These are phyloP conservation scores for Phaseolus lunatus DNA, from an alignment of 306 rosid genomes.

Conservation along the genomic window DNA sequence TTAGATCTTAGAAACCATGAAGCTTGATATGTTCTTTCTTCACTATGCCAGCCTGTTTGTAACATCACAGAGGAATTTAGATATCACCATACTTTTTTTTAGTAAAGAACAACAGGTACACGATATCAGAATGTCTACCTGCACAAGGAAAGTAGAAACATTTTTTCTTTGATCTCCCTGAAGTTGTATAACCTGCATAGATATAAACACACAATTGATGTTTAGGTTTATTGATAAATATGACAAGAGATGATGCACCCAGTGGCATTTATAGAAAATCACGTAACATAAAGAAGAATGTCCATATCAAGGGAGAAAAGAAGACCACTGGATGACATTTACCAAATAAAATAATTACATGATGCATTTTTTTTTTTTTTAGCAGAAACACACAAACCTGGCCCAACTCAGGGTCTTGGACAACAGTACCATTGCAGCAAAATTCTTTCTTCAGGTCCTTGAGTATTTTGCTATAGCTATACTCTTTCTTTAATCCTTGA, in stretches of 20 bases:
- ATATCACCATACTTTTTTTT: neutral
- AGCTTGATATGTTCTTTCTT: constrained; percentile 70
- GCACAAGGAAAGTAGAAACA: constrained; percentile 68
- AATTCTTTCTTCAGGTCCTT: constrained; percentile 66
- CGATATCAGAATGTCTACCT: constrained; percentile 43
- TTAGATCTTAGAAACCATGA: constrained; percentile 59
- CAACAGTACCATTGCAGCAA: constrained; percentile 69
- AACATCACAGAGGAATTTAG: constrained; percentile 25
- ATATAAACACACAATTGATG: constrained; percentile 18
- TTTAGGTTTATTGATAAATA: constrained; percentile 10
- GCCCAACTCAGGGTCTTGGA: constrained; percentile 68
- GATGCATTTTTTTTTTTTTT: neutral
- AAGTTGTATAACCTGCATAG: constrained; percentile 64
- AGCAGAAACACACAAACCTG: constrained; percentile 53
- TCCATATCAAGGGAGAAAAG: neutral
- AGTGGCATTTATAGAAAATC: neutral
- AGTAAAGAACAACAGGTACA: neutral
- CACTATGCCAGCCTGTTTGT: constrained; percentile 63
- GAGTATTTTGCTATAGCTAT: constrained; percentile 63
- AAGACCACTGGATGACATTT: neutral
- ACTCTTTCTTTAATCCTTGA: constrained; percentile 65
- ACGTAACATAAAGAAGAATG: neutral
- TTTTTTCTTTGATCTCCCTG: constrained; percentile 74
- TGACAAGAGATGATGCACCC: neutral
- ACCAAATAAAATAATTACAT: neutral